Evolutionary conservation across 208 protist genomes (phyloP), one percentile per base, ranked within the genome.

Genomic region (Wallacemonas sp.): DNA sequence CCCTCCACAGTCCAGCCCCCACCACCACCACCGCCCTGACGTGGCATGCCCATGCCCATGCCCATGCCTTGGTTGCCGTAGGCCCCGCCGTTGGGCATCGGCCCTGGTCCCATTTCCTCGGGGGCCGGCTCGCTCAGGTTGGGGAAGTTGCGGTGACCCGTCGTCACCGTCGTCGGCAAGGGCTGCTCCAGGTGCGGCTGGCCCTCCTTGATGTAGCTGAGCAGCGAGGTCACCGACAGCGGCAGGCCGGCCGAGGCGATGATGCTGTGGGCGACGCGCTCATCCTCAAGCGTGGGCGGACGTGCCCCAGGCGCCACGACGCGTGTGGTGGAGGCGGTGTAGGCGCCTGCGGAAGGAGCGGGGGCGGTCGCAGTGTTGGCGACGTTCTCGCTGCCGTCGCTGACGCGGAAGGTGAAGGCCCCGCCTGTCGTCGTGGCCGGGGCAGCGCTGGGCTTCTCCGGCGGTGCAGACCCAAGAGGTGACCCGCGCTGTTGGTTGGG

Each of bases 241-340:
- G 86, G 86, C n/a, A 89, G 67, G 8, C 86, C 86, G 2, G 79
- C 86, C 0, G 81, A 84, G 52, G 70, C 77, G 55, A 89, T 86
- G 57, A 89, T 89, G 57, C 76, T 72, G n/a, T 74, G 67, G 0
- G 79, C 66, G 8, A 87, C 80, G 1, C 57, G 42, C 45, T 74
- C 62, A 33, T 86, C 80, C 29, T 89, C 72, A 38, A 86, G 59
- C 7, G 65, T 73, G 7, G 74, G 65, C n/a, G 68, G 57, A 18
- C 44, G 26, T 46, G 22, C 18, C 20, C 55, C 44, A 39, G 28
- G 48, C 7, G 64, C 63, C 11, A 25, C 36, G n/a, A 18, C 32
- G 23, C 16, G 11, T 4, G 38, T n/a, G 2, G 41, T 28, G 25
- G 61, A 57, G 16, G 31, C 36, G 31, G 32, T 41, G 38, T 8